Evolutionary conservation across 1,139 yeast genomes (phyloP), one percentile per base, ranked within the genome.

Genomic region (Meyerozyma smithsonii): DNA sequence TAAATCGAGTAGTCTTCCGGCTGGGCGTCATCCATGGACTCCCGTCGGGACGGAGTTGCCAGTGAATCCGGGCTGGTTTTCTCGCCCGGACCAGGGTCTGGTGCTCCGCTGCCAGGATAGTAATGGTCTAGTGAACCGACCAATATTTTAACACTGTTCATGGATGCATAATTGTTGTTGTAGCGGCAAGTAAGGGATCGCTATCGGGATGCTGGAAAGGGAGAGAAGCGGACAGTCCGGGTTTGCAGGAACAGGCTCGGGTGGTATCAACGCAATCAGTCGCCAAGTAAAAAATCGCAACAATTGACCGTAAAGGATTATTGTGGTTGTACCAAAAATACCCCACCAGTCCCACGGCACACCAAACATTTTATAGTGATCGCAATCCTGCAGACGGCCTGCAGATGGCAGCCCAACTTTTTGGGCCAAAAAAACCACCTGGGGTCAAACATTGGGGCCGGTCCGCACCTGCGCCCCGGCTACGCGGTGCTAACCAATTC

Each of bases 101-200:
- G 18, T 8, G 21, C 12, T 11, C 28, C 32, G 12, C 14, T 10
- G 24, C 34, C 34, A 10, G 70, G 63, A 42, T 61, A 62, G 36
- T 64, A 46, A 35, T 49, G 54, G 41, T 68, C 73, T 42, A 69
- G 49, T 28, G 72, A 66, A 45, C 55, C 56, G 37, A 66, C 72
- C 37, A 68, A 46, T 23, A 64, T 50, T 43, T 66, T 68, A 36
- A 68, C 58, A 26, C 71, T 65, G 50, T 68, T 68, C 74, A 67
- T 67, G 36, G 28, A 30, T 30, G 34, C 34, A 30, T 41, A 17
- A 24, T 35, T 28, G 17, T 26, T 26, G 30, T 5, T 19, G 10
- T 21, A 15, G 17, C 30, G 16, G 19, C 18, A 21, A 20, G 36
- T 12, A 19, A 20, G 14, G 21, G 7, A 34, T 20, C 25, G n/a